phyloP scores from a whole-genome alignment of 1,139 yeast species.

The Yamadazyma dendronema region DNA sequence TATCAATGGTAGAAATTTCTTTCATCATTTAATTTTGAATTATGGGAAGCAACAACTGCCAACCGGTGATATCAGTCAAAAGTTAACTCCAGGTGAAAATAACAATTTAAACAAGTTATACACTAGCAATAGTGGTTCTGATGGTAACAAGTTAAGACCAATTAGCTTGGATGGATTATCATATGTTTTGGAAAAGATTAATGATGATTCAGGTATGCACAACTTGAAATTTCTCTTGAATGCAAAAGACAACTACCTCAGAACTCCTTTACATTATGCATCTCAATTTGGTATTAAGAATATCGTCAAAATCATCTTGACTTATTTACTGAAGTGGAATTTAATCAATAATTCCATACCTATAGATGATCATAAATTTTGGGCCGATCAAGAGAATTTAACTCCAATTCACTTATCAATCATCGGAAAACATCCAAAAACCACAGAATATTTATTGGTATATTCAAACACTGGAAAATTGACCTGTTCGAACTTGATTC shows the following conservation, averaged over 20 bases:
- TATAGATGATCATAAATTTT: slow-evolving; percentile 55
- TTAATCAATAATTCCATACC: slow-evolving; percentile 42
- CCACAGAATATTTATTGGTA: slow-evolving; percentile 59
- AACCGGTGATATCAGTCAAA: slow-evolving; percentile 21
- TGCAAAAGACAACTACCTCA: slow-evolving; percentile 68
- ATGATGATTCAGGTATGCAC: slow-evolving; percentile 27
- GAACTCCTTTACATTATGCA: slow-evolving; percentile 90
- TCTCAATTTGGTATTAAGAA: slow-evolving; percentile 81
- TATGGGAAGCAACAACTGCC: slow-evolving; percentile 55
- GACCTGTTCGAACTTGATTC: slow-evolving; percentile 50
- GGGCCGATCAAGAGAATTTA: slow-evolving; percentile 84
- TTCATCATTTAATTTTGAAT: slow-evolving; percentile 78
- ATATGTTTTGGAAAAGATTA: slow-evolving; percentile 30
- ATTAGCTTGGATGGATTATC: slow-evolving; percentile 24
- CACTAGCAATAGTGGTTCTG: slow-evolving; percentile 52
- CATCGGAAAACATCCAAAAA: slow-evolving; percentile 77
- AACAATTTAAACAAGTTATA: slow-evolving; percentile 29
- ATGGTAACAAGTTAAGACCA: slow-evolving; percentile 43
- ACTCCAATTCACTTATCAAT: slow-evolving; percentile 86
- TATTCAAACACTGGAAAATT: slow-evolving; percentile 38
- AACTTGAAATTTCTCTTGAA: slow-evolving; percentile 49
- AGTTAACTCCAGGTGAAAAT: slow-evolving; percentile 37
- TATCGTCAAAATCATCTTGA: slow-evolving; percentile 56
- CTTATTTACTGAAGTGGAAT: slow-evolving; percentile 33
- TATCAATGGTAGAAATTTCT: slow-evolving; percentile 77